phyloP scores from a whole-genome alignment of 495 filamentous ascomycete genomes.

The Gamarada debralockiae region DNA sequence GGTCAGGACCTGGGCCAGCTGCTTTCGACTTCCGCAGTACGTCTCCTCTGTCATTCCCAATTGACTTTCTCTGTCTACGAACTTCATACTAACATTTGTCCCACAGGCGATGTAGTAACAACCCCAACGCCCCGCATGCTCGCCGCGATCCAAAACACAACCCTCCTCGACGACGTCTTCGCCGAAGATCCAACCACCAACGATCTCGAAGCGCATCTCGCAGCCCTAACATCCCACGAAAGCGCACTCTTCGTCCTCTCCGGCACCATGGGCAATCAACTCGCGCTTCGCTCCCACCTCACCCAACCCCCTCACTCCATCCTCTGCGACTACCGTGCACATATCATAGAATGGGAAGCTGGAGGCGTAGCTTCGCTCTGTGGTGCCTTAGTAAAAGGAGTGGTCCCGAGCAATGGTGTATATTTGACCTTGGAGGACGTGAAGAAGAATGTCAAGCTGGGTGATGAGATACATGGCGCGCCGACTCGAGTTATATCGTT shows the following conservation, averaged over 20 bases:
- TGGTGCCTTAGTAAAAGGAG: slow-evolving; percentile 54
- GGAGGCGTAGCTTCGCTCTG: slow-evolving; percentile 60
- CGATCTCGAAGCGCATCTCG: slow-evolving; percentile 65
- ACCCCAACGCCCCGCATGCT: slow-evolving; percentile 85
- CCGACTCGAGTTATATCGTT: slow-evolving; percentile 78
- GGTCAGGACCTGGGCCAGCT: slow-evolving; percentile 57
- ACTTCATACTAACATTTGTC: neutral
- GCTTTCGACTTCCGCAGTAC: slow-evolving; percentile 55
- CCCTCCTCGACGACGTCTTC: slow-evolving; percentile 81
- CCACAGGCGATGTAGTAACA: slow-evolving; percentile 71
- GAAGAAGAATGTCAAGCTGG: slow-evolving; percentile 46
- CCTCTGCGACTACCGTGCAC: slow-evolving; percentile 61
- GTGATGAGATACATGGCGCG: slow-evolving; percentile 55
- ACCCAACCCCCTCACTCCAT: slow-evolving; percentile 67
- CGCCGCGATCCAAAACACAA: slow-evolving; percentile 50
- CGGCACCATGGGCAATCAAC: slow-evolving; percentile 89
- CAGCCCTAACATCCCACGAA: slow-evolving; percentile 66
- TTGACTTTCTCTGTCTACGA: neutral
- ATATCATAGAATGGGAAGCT: slow-evolving; percentile 70
- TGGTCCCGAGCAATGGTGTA: slow-evolving; percentile 60
- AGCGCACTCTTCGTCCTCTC: slow-evolving; percentile 75
- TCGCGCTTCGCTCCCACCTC: slow-evolving; percentile 64
- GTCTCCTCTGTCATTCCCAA: neutral
- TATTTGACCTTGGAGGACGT: slow-evolving; percentile 78
- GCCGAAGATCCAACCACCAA: slow-evolving; percentile 75